Base-by-base conservation (phyloP, 2,329 filamentous ascomycete genomes). In the Penicillium italicum region DNA sequence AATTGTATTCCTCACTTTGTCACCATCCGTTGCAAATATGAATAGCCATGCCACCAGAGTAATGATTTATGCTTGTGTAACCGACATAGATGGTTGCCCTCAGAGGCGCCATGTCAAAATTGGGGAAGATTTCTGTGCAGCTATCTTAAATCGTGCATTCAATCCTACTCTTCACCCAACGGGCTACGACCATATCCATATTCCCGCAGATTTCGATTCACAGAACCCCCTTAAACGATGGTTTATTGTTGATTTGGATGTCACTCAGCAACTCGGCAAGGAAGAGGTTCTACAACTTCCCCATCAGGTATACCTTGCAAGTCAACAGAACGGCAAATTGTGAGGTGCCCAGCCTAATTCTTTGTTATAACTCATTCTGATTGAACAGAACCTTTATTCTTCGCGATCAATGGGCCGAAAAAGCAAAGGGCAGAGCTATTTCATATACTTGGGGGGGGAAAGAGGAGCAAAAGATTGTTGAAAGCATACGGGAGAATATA, bases 201-300 rank as follows among this genome's bases (percentile, higher is more conserved):
- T 66, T 34, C 59, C 62, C 26, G 50, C 54, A 8, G 58, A 63
- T 41, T 66, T 63, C 30, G 58, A 62, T 30, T 60, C 62, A 8
- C 14, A 10, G 4, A 20, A 52, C 2, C 59, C 61, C 7, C 33
- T 66, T 3, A 58, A 59, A 33, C 18, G 59, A 52, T 66, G 62
- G 58, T 65, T 65, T 38, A 59, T 65, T 36, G 48, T 62, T 36
- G 62, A 65, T 49, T 26, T 62, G 14, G 49, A 57, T 44, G 60
- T 63, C 7, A 33, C 22, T 16, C 37, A 55, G 30, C 30, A 24
- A 36, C 56, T 64, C 5, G 56, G 20, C 24, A 16, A 26, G n/a
- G 52, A 51, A 10, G 55, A 58, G 36, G 41, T 63, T 30, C 40
- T 51, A 20, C 56, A 50, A 42, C 16, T 66, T 40, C 60, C 63